Evolutionary conservation across 176 grass and related monocot genomes (phyloP).

Genomic region (Tillandsia fasciculata): DNA sequence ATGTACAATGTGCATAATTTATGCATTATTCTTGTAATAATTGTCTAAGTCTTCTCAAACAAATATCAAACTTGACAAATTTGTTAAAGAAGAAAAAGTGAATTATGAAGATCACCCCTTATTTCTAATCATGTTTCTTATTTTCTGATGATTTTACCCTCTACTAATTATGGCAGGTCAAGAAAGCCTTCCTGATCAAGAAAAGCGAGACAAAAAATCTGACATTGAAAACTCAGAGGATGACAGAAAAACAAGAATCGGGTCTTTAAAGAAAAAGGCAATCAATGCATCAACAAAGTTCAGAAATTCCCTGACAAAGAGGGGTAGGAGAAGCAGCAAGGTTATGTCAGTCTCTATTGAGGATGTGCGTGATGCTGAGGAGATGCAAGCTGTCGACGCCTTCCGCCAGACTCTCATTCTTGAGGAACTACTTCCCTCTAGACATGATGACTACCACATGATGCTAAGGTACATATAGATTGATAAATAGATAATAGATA

Average conservation of each 20-base stretch:
- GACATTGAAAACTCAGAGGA: conserved; percentile 13
- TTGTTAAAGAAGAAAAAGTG: neutral
- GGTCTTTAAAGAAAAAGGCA: conserved; percentile 59
- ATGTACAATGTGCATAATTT: too few species aligned
- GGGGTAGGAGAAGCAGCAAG: conserved; percentile 85
- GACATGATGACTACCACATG: conserved; percentile 99
- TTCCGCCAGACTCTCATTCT: conserved; percentile 88
- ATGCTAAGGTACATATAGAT: conserved; percentile 48
- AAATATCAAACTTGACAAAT: too few species aligned
- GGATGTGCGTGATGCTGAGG: conserved; percentile 82
- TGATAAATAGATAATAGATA: too few species aligned
- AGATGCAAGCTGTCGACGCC: conserved; percentile 82
- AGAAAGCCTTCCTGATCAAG: conserved; percentile 4
- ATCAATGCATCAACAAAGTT: conserved; percentile 83
- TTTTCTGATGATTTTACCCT: neutral
- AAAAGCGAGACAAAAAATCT: neutral
- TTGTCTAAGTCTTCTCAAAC: too few species aligned
- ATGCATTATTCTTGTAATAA: too few species aligned
- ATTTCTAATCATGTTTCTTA: neutral
- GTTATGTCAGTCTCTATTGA: conserved; percentile 90
- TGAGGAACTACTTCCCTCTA: conserved; percentile 86
- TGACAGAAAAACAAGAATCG: conserved; percentile 37
- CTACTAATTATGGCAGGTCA: conserved; percentile 20
- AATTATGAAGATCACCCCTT: neutral
- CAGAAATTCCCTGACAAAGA: conserved; percentile 55